Base-by-base conservation (phyloP, 768 basidiomycete genomes). In the Rhodotorula babjevae region DNA sequence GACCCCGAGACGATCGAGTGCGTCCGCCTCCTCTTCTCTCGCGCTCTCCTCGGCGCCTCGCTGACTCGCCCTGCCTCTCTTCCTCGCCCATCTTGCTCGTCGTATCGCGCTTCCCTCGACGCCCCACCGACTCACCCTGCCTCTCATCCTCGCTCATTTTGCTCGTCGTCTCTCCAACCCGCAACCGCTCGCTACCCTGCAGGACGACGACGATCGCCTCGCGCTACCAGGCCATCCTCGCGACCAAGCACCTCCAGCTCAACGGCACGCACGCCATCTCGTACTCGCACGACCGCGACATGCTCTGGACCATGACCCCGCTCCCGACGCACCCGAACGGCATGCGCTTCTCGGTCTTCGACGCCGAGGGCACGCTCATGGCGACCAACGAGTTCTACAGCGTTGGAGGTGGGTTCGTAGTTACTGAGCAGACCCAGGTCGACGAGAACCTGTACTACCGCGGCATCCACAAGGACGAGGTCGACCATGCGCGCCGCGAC, bases 361-460 rank as follows among this genome's bases (percentile, higher is more conserved):
- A 85, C 65, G 84, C 85, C 59, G 84, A 89, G n/a, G 94, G 94
- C 3, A 87, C 91, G 73, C 82, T 97, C 71, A 83, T 98, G 68
- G 94, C 94, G 2, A 93, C 92, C 21, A 97, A 98, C 76, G 91
- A 93, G 79, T 98, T 95, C 63, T 78, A 73, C 50, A 87, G 90
- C 66, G 92, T 96, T 61, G 92, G 93, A 5, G 93, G 93, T 57
- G 93, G 93, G 5, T 96, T 95, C 79, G 93, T 95, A 7, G 92
- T 96, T 36, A 96, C 96, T 77, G 91, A 93, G 53, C 90, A 92
- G 80, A 96, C 93, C 3, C 89, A 93, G 84, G 72, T 76, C 49
- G 73, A 72, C 76, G 94, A 97, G 82, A 97, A 97, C 79, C 79
- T 96, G 72, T 97, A 91, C 80, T 97, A 96, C 84, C 92, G 92